Percentiles rank a stretch among this genome's conserved stretches.
These are phyloP conservation scores for Westerdykella sp. DNA, from an alignment of 2,329 filamentous ascomycete species.

Conservation along the genomic window DNA sequence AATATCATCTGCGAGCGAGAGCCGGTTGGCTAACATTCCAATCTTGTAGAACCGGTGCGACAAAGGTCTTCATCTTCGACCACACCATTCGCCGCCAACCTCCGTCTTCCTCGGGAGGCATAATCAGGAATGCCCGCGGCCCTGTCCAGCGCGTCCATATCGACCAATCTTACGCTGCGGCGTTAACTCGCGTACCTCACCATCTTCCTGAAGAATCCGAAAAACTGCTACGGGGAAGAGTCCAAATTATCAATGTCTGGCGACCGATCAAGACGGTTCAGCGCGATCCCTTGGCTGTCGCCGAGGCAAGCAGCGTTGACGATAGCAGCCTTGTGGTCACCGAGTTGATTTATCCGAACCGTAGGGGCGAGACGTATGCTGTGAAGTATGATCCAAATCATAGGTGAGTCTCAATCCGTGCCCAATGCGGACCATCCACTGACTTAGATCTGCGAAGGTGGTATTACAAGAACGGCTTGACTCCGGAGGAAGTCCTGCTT, in stretches of 20 bases:
- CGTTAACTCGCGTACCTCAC: constrained; percentile 21
- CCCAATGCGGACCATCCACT: background rate
- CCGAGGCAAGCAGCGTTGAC: constrained; percentile 23
- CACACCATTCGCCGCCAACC: constrained; percentile 53
- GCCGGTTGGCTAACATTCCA: background rate
- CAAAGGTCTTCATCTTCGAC: constrained; percentile 56
- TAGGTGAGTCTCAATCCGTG: constrained; percentile 10
- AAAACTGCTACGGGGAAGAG: constrained; percentile 20
- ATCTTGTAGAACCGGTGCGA: constrained; percentile 48
- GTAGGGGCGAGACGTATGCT: constrained; percentile 24
- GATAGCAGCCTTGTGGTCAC: constrained; percentile 23
- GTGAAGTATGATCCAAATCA: constrained; percentile 24
- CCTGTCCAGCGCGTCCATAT: constrained; percentile 52
- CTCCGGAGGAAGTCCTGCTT: constrained; percentile 26
- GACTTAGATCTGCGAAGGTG: constrained; percentile 10
- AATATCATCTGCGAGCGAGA: background rate
- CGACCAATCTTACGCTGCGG: constrained; percentile 48
- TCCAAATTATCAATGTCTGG: constrained; percentile 36
- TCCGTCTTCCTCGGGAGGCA: constrained; percentile 4
- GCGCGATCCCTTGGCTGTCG: constrained; percentile 28
- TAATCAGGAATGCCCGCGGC: constrained; percentile 33
- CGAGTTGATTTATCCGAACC: constrained; percentile 26
- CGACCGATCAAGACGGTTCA: constrained; percentile 30
- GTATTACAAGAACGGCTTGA: constrained; percentile 28
- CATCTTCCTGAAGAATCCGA: constrained; percentile 30